Evolutionary conservation across 2,329 filamentous ascomycete genomes (phyloP), one percentile per base, ranked within the genome.

Genomic region (Xylaria sp.): DNA sequence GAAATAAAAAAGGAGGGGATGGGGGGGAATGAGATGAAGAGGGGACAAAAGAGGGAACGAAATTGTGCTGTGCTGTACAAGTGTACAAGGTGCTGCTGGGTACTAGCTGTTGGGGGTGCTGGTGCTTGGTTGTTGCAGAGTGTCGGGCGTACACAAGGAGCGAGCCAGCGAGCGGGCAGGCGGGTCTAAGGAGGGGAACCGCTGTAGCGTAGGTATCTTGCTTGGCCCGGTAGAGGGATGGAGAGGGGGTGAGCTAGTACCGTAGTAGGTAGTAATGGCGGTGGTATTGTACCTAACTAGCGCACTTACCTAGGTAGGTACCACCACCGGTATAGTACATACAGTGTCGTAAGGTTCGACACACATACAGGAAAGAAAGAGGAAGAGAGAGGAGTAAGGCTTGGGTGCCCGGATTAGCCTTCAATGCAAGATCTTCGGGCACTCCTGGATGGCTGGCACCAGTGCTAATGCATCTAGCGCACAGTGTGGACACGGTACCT

Each of bases 11-110:
- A 74, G 76, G 74, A 74, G 75, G 74, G 70, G 63, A 60, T 62
- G 63, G 65, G 67, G 77, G 76, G 74, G 73, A 73, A 73, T 73
- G 73, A 72, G 72, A 72, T 74, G 74, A 77, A 73, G 77, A 75
- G 75, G 75, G 76, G 75, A 74, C 76, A 77, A 74, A 76, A 76
- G 73, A 74, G 74, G 72, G 74, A 75, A 73, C 67, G 74, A 74
- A 74, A 76, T 72, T 74, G 68, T 74, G 75, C 72, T 73, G 68
- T 67, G 71, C 48, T 65, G 55, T 54, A 57, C 64, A 58, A 39
- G 46, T 55, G 63, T 41, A 57, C 34, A 44, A 32, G 37, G 50
- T 55, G 50, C 63, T 46, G 50, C 63, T 65, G 61, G 37, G 23
- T 57, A 51, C 48, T 66, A 34, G 39, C 37, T 69, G 63, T 54